phyloP scores from a whole-genome alignment of 495 filamentous ascomycete species.

The Copromyces sp. region DNA sequence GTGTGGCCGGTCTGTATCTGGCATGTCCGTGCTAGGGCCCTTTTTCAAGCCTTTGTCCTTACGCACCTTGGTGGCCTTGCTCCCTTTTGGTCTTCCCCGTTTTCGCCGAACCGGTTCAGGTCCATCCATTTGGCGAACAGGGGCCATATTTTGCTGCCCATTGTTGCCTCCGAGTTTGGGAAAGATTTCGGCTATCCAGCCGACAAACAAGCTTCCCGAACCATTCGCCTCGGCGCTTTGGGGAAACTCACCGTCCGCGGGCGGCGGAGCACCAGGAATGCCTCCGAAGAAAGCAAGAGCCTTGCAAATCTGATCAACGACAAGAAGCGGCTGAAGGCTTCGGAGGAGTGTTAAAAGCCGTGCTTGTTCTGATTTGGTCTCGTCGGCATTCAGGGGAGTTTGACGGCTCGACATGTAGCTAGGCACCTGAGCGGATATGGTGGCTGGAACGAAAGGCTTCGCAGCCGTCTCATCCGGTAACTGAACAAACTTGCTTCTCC shows the following conservation, averaged over 20 bases:
- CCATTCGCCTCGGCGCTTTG: slow-evolving; percentile 45
- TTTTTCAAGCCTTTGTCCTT: slow-evolving; percentile 43
- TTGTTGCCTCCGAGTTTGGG: slow-evolving; percentile 30
- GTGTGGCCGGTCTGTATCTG: not conserved
- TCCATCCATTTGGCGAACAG: slow-evolving; percentile 12
- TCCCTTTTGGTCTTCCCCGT: slow-evolving; percentile 43
- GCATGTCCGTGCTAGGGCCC: slow-evolving; percentile 15
- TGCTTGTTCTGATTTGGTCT: slow-evolving; percentile 46
- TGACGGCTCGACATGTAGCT: slow-evolving; percentile 5
- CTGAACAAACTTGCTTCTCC: slow-evolving; percentile 33
- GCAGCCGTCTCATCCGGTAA: slow-evolving; percentile 15
- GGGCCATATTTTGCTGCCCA: slow-evolving; percentile 11
- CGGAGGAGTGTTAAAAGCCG: slow-evolving; percentile 42
- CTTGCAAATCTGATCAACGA: slow-evolving; percentile 49
- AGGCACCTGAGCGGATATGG: not conserved
- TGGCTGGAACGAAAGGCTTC: slow-evolving; percentile 15
- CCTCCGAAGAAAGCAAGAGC: slow-evolving; percentile 49
- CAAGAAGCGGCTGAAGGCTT: slow-evolving; percentile 40
- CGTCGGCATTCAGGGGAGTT: slow-evolving; percentile 30
- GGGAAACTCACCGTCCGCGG: slow-evolving; percentile 40
- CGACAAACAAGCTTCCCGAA: slow-evolving; percentile 44
- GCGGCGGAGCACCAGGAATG: slow-evolving; percentile 44
- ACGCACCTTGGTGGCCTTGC: slow-evolving; percentile 38
- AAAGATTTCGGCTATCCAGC: slow-evolving; percentile 50
- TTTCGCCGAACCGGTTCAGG: slow-evolving; percentile 25